These are phyloP conservation scores for Macrolepiota fuliginosa DNA, from an alignment of 768 basidiomycete genomes.

Conservation along the genomic window DNA sequence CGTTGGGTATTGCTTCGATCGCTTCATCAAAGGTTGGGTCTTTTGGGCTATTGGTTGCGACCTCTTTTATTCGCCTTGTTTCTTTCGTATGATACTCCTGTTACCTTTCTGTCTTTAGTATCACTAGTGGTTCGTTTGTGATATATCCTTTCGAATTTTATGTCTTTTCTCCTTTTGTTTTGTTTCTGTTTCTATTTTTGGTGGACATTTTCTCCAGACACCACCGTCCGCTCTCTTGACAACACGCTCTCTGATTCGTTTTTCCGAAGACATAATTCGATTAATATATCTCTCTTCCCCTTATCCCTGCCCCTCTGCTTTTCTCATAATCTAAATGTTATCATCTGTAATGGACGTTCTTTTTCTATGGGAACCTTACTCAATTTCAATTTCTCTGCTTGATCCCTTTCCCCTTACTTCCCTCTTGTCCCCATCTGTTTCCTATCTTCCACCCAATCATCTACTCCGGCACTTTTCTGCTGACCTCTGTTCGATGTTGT, in stretches of 20 bases:
- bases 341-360: constrained; percentile 13
- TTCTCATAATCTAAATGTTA: constrained; percentile 11
- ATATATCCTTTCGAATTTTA: constrained; percentile 19
- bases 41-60: constrained; percentile 67
- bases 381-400: constrained; percentile 9
- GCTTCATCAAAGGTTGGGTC: constrained; percentile 22
- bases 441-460: background rate
- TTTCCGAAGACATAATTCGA: constrained; percentile 2
- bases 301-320: background rate
- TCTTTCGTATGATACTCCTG: constrained; percentile 24
- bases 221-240: constrained; percentile 12
- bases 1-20: constrained; percentile 6
- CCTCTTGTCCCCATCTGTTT: background rate
- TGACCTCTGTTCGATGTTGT: background rate
- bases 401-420: background rate
- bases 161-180: constrained; percentile 20
- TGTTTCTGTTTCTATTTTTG: constrained; percentile 12
- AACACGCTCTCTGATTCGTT: constrained; percentile 7
- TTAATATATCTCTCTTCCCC: constrained; percentile 7
- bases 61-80: constrained; percentile 36
- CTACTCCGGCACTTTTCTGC: background rate
- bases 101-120: constrained; percentile 35
- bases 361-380: constrained; percentile 2
- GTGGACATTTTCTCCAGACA: constrained; percentile 1
- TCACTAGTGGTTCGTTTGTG: constrained; percentile 22